Base-by-base conservation (phyloP, 1,139 yeast species). In the Scheffersomyces segobiensis region DNA sequence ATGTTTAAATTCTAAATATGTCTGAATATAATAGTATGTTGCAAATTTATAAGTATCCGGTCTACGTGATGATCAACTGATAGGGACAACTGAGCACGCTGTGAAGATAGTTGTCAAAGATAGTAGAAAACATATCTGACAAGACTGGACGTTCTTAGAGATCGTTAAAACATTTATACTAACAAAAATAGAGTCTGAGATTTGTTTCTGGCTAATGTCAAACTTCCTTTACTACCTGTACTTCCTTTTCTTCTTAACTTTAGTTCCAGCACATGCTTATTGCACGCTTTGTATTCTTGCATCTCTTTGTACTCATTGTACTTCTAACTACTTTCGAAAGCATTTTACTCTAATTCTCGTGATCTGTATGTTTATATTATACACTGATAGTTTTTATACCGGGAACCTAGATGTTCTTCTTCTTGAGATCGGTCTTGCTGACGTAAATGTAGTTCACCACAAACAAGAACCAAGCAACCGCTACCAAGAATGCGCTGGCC, bases 401-500 rank as follows among this genome's bases (percentile, higher is more conserved):
- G 50, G 21, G 18, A 42, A 10, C 54, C 62, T 71, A 75, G 56
- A 68, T 61, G 64, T 77, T 70, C 63, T 78, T 78, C 69, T 77
- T 78, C 52, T 58, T 61, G 46, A 55, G 49, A 60, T 76, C 70
- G 49, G 72, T 69, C 55, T 71, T 74, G 52, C 80, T 74, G 52
- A 80, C 75, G 65, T 81, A 85, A 55, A 89, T 74, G 74, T 88
- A 95, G 65, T 89, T 78, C 53, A 86, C 73, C 21, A 91, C 86
- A 72, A 96, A 95, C 48, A 84, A 66, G 53, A 91, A 69, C 96
- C 97, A 96, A 1, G 89, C 89, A 51, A 77, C 67, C 49, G 89
- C 86, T 24, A 95, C 97, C 53, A 87, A 78, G 6, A 74, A 76
- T 21, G 93, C 88, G 58, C 95, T 83, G 24, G 89, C 82, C 62